Base-by-base conservation (phyloP, 176 grass and related monocot genomes). In the Hordeum marinum region DNA sequence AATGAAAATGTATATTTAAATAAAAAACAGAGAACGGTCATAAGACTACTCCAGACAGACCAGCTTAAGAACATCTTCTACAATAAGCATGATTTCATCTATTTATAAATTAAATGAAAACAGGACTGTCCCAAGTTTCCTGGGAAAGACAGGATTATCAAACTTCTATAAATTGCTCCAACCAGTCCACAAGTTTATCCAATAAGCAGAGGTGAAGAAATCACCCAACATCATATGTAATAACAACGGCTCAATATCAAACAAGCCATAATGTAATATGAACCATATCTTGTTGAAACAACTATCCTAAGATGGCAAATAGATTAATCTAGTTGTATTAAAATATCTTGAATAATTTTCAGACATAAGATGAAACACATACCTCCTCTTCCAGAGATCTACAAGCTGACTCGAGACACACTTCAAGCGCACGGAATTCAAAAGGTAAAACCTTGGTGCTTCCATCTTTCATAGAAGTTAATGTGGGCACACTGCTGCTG, bases 361-460 rank as follows among this genome's bases (percentile, higher is more conserved):
- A 85, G 24, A 85, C 45, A 80, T 73, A 73, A 60, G 37, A 75
- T 76, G 2, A 73, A 78, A 23, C 11, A 66, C 77, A 37, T 85
- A 99, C 96, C 87, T 99, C 93, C 75, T 94, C 94, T 89, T 99
- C 96, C 65, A 99, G 85, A 71, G 78, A 87, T 87, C 93, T 96
- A 85, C 96, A 99, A 64, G 96, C 90, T 66, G 96, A 96, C 83
- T 96, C 96, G 27, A 99, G 93, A 66, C 96, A 99, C 34, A 96
- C 93, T 86, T 99, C 96, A 68, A 99, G 93, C 7, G 93, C 96
- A 86, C 85, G 85, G 78, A 99, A 99, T 78, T 99, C 93, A 11
- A 99, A 99, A 10, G 96, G 96, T 58, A 99, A 82, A 83, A 96
- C 76, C 36, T 96, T 94, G 31, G 76, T 73, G 68, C 88, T 92